Percentiles rank a stretch among this genome's conserved stretches.
Evolutionary conservation across 1,284 basidiomycete genomes (phyloP).

Genomic region (Fomitopsis pinicola): DNA sequence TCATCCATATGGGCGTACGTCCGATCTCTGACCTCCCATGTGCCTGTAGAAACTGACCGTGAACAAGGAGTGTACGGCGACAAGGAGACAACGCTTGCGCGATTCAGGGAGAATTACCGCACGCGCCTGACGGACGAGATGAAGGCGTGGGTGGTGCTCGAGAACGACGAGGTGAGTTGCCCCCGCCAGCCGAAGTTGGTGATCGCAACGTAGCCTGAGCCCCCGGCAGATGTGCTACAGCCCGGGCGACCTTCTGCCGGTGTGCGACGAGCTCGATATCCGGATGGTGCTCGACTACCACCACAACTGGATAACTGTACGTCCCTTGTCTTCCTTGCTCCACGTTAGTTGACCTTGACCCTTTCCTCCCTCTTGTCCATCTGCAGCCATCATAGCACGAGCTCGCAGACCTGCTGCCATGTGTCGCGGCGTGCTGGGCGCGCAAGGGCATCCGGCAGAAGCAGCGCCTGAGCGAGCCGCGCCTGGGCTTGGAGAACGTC

Average conservation of each 20-base stretch:
- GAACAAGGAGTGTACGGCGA: slow-evolving; percentile 73
- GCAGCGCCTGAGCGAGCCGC: slow-evolving; percentile 83
- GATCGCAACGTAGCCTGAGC: not conserved
- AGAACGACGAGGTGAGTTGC: slow-evolving; percentile 79
- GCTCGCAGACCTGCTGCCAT: slow-evolving; percentile 59
- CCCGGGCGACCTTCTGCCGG: slow-evolving; percentile 78
- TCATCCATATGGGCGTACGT: slow-evolving; percentile 65
- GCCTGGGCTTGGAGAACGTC: slow-evolving; percentile 68
- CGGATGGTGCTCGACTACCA: slow-evolving; percentile 80
- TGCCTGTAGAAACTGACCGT: too few relatives aligned
- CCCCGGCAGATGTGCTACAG: slow-evolving; percentile 73
- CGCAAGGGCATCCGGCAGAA: slow-evolving; percentile 79
- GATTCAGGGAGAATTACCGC: slow-evolving; percentile 71
- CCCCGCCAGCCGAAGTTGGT: not conserved
- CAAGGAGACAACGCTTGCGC: slow-evolving; percentile 64
- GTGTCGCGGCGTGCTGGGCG: slow-evolving; percentile 74
- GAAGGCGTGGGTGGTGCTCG: slow-evolving; percentile 75
- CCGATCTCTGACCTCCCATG: not conserved
- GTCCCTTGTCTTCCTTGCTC: slow-evolving; percentile 1
- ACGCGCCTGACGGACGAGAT: slow-evolving; percentile 58
- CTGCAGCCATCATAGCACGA: slow-evolving; percentile 47
- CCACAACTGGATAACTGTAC: slow-evolving; percentile 65
- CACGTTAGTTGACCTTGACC: too few relatives aligned
- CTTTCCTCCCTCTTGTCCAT: too few relatives aligned
- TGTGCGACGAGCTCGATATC: slow-evolving; percentile 79